Conservation (phyloP, 441 rosid species). For the Gossypium trilobum region DNA sequence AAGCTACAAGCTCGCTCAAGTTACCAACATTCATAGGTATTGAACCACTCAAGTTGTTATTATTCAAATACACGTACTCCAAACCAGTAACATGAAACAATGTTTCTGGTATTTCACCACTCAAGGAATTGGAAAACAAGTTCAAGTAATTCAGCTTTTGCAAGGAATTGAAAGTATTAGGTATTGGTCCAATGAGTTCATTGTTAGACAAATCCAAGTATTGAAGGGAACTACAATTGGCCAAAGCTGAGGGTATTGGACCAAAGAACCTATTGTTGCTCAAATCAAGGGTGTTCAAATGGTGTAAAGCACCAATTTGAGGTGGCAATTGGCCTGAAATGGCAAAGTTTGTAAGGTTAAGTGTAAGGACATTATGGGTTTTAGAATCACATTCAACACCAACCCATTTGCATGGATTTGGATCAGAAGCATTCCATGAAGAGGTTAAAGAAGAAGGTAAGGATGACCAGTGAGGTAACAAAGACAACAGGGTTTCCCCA, state of each 20-base stretch:
- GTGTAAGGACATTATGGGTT: constrained; percentile 21
- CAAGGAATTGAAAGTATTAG: constrained; percentile 31
- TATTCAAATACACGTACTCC: constrained; percentile 27
- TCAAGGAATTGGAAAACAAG: constrained; percentile 41
- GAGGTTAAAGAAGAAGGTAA: constrained; percentile 36
- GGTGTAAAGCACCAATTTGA: constrained; percentile 39
- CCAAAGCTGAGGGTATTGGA: constrained; percentile 34
- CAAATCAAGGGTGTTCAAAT: constrained; percentile 38
- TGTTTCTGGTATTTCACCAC: constrained; percentile 45
- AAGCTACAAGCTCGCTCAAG: constrained; percentile 25
- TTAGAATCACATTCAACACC: constrained; percentile 44
- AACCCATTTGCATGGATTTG: constrained; percentile 58
- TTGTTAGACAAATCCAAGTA: constrained; percentile 48
- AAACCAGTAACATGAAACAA: constrained; percentile 36
- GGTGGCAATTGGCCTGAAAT: constrained; percentile 54
- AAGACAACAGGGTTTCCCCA: constrained; percentile 42
- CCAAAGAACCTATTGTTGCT: constrained; percentile 42
- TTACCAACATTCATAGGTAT: constrained; percentile 48
- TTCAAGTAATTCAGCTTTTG: constrained; percentile 23
- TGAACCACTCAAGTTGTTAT: constrained; percentile 42
- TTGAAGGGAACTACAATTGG: constrained; percentile 36
- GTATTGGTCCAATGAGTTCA: constrained; percentile 39
- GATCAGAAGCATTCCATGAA: constrained; percentile 47
- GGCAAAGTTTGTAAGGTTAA: constrained; percentile 33
- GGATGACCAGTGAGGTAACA: constrained; percentile 33